Base-by-base conservation (phyloP, 2,329 filamentous ascomycete genomes). In the Madurella mycetomatis region DNA sequence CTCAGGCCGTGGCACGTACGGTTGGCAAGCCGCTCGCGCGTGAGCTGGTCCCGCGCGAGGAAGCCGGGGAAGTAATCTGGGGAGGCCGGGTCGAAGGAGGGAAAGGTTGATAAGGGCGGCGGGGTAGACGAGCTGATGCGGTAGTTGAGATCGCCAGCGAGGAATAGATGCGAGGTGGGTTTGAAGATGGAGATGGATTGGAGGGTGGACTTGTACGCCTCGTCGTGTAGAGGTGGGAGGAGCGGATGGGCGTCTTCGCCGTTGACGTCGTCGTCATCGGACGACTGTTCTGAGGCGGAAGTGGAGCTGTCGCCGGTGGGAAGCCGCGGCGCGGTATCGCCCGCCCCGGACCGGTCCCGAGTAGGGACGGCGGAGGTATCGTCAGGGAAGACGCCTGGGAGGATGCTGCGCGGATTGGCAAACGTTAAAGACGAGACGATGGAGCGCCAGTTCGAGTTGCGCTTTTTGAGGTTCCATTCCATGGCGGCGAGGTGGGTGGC, bases 141-240 rank as follows among this genome's bases (percentile, higher is more conserved):
- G 72, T 99, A 99, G 76, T 99, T 99, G 56, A 99, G 80, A 69
- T 99, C 94, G 19, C 94, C 94, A 0, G 86, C 87, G 45, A 97
- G 77, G 68, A 97, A 95, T 1, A 96, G 76, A 68, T 95, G 85
- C 3, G 85, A 85, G 3, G 79, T 80, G 1, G 89, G 83, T 47
- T 81, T 83, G 74, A 92, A 96, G 53, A 97, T 82, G 34, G 83
- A 84, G 41, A 83, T 73, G 60, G 80, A 70, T 62, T 82, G 78
- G 3, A 84, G 71, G 32, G 56, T 41, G 32, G 57, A 58, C 30
- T 56, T 55, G 49, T 63, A 56, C 12, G 25, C 41, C 34, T 30
- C 18, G 15, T 18, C n/a, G 13, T 25, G 37, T n/a, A 13, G 4
- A 2, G 25, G 2, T 25, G 49, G 15, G 16, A 60, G 55, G 2